These are phyloP conservation scores for Recurvomyces mirabilis DNA, from an alignment of 495 filamentous ascomycete species.

Conservation along the genomic window DNA sequence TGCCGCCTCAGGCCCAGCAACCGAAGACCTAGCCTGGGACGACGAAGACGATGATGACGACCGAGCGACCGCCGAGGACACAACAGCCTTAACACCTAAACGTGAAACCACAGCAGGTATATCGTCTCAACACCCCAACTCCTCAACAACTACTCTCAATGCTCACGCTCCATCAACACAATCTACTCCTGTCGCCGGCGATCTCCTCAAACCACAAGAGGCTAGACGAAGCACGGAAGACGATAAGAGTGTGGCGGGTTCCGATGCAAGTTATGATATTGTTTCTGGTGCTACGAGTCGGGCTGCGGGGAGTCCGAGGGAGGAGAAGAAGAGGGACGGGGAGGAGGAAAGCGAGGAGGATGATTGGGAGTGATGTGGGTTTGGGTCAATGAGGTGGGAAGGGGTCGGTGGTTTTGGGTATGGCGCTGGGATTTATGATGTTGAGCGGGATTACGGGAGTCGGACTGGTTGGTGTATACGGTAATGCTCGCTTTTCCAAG, in stretches of 20 bases:
- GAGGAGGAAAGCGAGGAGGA: constrained; percentile 53
- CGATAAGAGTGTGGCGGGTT: constrained; percentile 71
- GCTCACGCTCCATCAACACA: constrained; percentile 20
- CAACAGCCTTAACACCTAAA: constrained; percentile 6
- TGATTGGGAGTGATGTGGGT: constrained; percentile 77
- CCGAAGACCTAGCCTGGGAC: constrained; percentile 78
- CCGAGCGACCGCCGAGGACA: constrained; percentile 33
- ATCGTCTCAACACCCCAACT: too few species aligned
- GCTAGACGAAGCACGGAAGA: constrained; percentile 68
- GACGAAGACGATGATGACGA: constrained; percentile 59
- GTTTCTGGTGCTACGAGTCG: constrained; percentile 78
- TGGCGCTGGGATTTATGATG: too few species aligned
- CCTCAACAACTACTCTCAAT: constrained; percentile 18
- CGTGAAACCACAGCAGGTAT: neutral
- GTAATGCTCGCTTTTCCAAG: too few species aligned
- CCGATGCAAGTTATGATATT: constrained; percentile 87
- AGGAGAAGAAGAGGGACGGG: constrained; percentile 39
- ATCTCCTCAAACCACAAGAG: constrained; percentile 38
- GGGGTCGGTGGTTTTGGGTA: too few species aligned
- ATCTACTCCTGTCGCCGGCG: constrained; percentile 21
- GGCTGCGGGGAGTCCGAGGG: constrained; percentile 65
- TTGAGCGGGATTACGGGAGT: too few species aligned
- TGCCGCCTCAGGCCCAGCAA: constrained; percentile 48
- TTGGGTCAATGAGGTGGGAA: too few species aligned
- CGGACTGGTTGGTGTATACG: too few species aligned